Conservation (phyloP, 352 stramenopile species). For the Aphanomyces stellatus region DNA sequence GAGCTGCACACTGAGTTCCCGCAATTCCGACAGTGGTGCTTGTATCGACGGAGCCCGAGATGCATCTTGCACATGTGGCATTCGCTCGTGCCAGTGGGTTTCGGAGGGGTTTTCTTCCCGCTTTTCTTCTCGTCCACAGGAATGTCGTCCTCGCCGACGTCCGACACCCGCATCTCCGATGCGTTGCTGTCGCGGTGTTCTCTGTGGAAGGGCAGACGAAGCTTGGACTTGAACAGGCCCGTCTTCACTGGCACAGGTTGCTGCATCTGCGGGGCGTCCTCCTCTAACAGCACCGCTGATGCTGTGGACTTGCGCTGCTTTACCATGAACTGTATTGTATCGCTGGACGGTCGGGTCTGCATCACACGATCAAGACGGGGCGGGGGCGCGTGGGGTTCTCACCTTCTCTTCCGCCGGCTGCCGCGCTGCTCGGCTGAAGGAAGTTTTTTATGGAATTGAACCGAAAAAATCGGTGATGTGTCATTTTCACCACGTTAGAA, state of each 20-base stretch:
- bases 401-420: too few relatives aligned
- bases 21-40: conserved; percentile 66
- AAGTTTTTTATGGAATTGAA: too few relatives aligned
- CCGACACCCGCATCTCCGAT: background rate
- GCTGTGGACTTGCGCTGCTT: conserved; percentile 2
- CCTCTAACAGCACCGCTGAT: background rate
- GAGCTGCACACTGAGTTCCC: conserved; percentile 52
- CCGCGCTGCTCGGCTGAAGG: too few relatives aligned
- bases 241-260: background rate
- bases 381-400: background rate
- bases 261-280: background rate
- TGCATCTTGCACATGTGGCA: conserved; percentile 18
- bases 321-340: background rate
- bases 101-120: conserved; percentile 7
- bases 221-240: conserved; percentile 5
- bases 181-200: background rate
- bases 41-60: conserved; percentile 12
- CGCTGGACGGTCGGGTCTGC: background rate
- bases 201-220: background rate
- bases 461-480: too few relatives aligned
- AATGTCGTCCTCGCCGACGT: conserved; percentile 1
- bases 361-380: background rate
- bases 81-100: conserved; percentile 12
- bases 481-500: too few relatives aligned
- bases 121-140: conserved; percentile 16